Evolutionary conservation across 192 early-diverging fungal species (phyloP).

Genomic region (Backusella mclennaniae): DNA sequence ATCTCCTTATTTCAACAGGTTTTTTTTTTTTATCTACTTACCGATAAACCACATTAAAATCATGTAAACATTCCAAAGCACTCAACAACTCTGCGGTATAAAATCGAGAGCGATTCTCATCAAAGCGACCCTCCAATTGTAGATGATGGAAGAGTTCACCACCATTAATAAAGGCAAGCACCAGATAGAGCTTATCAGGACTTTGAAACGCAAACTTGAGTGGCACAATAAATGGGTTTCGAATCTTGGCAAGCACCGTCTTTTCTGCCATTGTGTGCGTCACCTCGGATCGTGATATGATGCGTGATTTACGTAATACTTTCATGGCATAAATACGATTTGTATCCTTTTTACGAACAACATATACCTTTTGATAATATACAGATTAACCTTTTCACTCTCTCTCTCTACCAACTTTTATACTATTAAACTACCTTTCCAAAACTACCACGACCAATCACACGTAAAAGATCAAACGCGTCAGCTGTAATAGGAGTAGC

Average conservation of each 20-base stretch:
- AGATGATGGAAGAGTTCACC: constrained; percentile 97
- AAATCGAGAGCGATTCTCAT: constrained; percentile 86
- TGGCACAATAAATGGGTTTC: constrained; percentile 92
- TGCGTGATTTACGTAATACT: constrained; percentile 89
- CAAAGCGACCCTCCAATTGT: constrained; percentile 85
- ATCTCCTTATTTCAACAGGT: background rate
- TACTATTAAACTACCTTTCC: constrained; percentile 69
- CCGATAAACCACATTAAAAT: constrained; percentile 82
- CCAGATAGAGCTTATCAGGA: constrained; percentile 92
- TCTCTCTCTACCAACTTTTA: background rate
- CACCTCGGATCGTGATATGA: constrained; percentile 90
- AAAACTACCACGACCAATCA: constrained; percentile 96
- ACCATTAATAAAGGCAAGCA: constrained; percentile 93
- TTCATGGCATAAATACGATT: constrained; percentile 98
- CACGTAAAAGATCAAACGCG: constrained; percentile 91
- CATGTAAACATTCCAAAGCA: constrained; percentile 91
- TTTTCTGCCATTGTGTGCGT: constrained; percentile 93
- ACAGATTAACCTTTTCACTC: background rate
- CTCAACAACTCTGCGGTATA: constrained; percentile 91
- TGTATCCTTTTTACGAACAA: constrained; percentile 90
- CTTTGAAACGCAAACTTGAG: constrained; percentile 95
- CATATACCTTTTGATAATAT: constrained; percentile 60
- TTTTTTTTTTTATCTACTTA: constrained; percentile 35
- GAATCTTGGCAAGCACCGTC: constrained; percentile 85
- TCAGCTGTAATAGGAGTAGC: constrained; percentile 78